Evolutionary conservation across 2,329 filamentous ascomycete genomes (phyloP), one percentile per base, ranked within the genome.

Genomic region (Diaporthe sp.): DNA sequence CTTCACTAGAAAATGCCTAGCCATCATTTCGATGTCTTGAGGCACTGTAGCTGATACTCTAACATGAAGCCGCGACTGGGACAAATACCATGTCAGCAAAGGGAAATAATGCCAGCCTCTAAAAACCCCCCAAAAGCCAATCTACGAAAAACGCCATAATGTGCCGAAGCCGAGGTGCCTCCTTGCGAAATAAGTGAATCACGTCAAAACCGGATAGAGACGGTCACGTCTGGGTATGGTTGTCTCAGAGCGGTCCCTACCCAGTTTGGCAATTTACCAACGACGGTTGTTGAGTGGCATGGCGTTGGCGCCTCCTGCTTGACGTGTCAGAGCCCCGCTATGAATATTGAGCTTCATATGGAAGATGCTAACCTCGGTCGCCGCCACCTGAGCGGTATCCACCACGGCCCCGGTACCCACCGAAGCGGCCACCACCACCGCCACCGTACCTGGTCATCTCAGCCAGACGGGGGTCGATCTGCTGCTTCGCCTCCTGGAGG

Each of bases 381-480:
- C 76, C 87, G 68, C 76, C 87, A 80, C 88, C 87, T 79, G 84
- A 85, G 71, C 83, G 81, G 77, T 81, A 82, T 72, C 83, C 83
- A 77, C 87, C 86, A 79, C 92, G 89, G 80, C 91, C 90, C 79
- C 93, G 92, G 83, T 93, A 93, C 81, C 94, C 92, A 82, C 93
- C 92, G 81, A 94, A 90, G 82, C 94, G 92, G 78, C 93, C 91
- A 72, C 94, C 94, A 76, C 95, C 94, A 76, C 95, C 95, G 78
- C 95, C 95, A 80, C 95, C 92, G 84, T 96, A 98, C 85, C 97
- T 94, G 80, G 92, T 93, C 97, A 99, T 98, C 90, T 99, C 97
- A 78, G 93, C 92, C 78, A 99, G 93, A 85, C 95, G 94, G 83
- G 97, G 97, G 82, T 98, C 97, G 85, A 99, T 96, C 87, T 97